Evolutionary conservation across 495 filamentous ascomycete species (phyloP), one percentile per base, ranked within the genome.

Genomic region (Hypomontagnella monticulosa): DNA sequence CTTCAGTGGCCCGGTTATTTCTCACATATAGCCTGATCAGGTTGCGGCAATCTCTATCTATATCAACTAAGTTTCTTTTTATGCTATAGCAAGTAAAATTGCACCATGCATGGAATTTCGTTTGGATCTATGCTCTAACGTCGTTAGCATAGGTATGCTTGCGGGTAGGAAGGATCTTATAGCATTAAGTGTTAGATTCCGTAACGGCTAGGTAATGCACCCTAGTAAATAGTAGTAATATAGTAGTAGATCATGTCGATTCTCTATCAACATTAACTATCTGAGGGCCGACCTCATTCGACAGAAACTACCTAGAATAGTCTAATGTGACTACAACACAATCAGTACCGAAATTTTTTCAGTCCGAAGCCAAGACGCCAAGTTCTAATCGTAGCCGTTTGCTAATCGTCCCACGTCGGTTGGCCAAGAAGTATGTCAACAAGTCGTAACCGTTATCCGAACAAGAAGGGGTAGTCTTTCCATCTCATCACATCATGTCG

Each of bases 371-470:
- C 66, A 67, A 48, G 70, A 74, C 66, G 66, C 71, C 71, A 37
- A 63, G 60, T 63, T 70, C 66, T 72, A 70, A 65, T 51, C 66
- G 57, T 61, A 62, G 60, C 69, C 60, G 10, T 53, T 58, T 37
- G 59, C 57, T 54, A 40, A 53, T 62, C 65, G 63, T 68, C 47
- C 63, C 65, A 61, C 38, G 54, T 59, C 54, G 59, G 42, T 61
- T 50, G 43, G 61, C 52, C 56, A 66, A 51, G 57, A 62, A 34
- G 34, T 55, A 59, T 62, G 46, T 49, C 61, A 56, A 55, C 61
- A 56, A 55, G 68, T 71, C 69, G 69, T 71, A 69, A 68, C 65
- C 58, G 69, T 71, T 57, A 64, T 71, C 69, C 65, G 69, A 69
- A 66, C 51, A 65, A 62, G 57, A 70, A 67, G 32, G 23, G 23